phyloP scores from a whole-genome alignment of 2,329 filamentous ascomycete genomes.

The Venturia nashicola region DNA sequence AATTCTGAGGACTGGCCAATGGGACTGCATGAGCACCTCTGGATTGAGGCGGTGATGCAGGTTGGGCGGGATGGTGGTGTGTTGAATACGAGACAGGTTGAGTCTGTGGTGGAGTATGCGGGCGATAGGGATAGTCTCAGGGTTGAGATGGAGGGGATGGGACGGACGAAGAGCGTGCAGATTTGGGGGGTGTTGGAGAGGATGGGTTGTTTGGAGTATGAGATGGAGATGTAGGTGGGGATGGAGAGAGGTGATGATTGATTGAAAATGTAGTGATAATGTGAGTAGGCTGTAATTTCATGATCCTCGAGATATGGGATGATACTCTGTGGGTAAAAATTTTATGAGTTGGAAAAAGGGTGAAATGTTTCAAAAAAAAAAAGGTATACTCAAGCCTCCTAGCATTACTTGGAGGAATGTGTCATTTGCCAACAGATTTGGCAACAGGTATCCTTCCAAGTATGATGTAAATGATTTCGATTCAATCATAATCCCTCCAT shows the following conservation, averaged over 20 bases:
- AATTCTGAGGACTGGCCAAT: slow-evolving; percentile 14
- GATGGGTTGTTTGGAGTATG: slow-evolving; percentile 26
- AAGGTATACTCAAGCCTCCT: too few relatives aligned
- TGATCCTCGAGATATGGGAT: too few relatives aligned
- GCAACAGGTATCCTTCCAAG: too few relatives aligned
- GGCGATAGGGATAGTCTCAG: slow-evolving; percentile 19
- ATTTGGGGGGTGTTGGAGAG: slow-evolving; percentile 26
- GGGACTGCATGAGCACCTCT: slow-evolving; percentile 21
- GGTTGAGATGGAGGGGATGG: slow-evolving; percentile 21
- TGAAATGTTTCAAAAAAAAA: too few relatives aligned
- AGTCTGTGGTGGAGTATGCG: slow-evolving; percentile 21
- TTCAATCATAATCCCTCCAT: too few relatives aligned
- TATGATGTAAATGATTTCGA: too few relatives aligned
- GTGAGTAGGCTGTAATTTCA: too few relatives aligned
- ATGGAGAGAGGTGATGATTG: neutral
- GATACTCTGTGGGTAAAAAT: too few relatives aligned
- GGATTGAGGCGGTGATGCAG: slow-evolving; percentile 19
- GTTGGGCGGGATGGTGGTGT: slow-evolving; percentile 16
- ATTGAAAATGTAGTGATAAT: too few relatives aligned
- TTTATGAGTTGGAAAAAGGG: too few relatives aligned
- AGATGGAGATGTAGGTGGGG: slow-evolving; percentile 11
- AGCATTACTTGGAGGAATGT: too few relatives aligned
- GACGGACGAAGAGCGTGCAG: slow-evolving; percentile 23
- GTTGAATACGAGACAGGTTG: slow-evolving; percentile 22
- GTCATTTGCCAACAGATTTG: too few relatives aligned